Evolutionary conservation across 805 yeast genomes (phyloP).

Genomic region (Saccharomycopsis amapae): DNA sequence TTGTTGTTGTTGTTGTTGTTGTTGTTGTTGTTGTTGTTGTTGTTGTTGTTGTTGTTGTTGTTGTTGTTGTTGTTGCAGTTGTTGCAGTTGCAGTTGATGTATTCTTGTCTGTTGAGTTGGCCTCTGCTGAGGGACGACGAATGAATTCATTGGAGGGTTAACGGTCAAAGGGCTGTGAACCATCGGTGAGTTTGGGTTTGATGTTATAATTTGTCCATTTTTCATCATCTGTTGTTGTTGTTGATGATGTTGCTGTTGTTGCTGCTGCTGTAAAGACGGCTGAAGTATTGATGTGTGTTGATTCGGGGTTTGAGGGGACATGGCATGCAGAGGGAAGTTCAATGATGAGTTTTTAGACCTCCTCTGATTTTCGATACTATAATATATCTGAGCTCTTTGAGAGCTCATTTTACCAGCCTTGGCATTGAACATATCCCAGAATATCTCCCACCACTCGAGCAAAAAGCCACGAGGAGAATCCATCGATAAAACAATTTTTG

Average conservation of each 20-base stretch:
- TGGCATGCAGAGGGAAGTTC: background rate
- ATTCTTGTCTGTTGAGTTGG: conserved; percentile 2
- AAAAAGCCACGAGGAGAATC: conserved; percentile 85
- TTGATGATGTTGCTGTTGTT: conserved; percentile 10
- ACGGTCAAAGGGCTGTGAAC: background rate
- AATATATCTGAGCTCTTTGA: conserved; percentile 32
- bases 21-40: conserved; percentile 23
- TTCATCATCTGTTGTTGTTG: conserved; percentile 2
- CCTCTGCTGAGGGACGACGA: no score
- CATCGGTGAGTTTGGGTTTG: background rate
- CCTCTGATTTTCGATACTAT: conserved; percentile 26
- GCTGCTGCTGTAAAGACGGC: conserved; percentile 4
- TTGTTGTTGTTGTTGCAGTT: background rate
- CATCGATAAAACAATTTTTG: conserved; percentile 48
- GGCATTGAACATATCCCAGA: conserved; percentile 90
- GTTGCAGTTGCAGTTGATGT: conserved; percentile 2
- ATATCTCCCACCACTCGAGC: conserved; percentile 94
- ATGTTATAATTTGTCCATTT: background rate
- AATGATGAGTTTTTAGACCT: conserved; percentile 3
- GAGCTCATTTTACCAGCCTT: conserved; percentile 44
- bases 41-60: conserved; percentile 12
- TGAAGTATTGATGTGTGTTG: background rate
- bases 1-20: conserved; percentile 22
- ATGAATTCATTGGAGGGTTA: no score
- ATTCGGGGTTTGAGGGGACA: background rate